Conservation (phyloP, 2,329 filamentous ascomycete genomes). For the Aspergillus clavatus region DNA sequence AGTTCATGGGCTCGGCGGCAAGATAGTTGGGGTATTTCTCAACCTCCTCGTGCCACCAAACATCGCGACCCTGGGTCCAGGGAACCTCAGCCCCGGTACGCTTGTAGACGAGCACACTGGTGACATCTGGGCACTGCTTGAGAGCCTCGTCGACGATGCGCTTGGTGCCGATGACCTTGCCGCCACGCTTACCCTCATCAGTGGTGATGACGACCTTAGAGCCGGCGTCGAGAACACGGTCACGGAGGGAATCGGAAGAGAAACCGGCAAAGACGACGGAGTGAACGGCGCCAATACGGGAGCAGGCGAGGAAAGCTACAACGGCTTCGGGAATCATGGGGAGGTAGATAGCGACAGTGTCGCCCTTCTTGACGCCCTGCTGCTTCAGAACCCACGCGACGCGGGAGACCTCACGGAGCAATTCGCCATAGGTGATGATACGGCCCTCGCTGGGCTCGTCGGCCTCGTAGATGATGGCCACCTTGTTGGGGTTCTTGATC, state of each 20-base stretch:
- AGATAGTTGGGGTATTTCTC: conserved; percentile 95
- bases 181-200: conserved; percentile 95
- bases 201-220: conserved; percentile 94
- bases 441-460: conserved; percentile 85
- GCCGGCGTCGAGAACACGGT: conserved; percentile 85
- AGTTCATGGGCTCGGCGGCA: conserved; percentile 79
- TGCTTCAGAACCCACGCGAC: conserved; percentile 84
- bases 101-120: conserved; percentile 84
- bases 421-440: conserved; percentile 86
- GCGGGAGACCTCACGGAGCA: conserved; percentile 84
- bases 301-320: conserved; percentile 83
- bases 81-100: conserved; percentile 90
- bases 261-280: conserved; percentile 98
- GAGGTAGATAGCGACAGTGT: conserved; percentile 94
- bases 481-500: conserved; percentile 85
- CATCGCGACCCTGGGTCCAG: conserved; percentile 81
- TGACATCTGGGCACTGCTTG: conserved; percentile 89
- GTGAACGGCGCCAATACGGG: conserved; percentile 90
- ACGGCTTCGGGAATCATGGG: conserved; percentile 98
- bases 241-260: conserved; percentile 90
- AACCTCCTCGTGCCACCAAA: conserved; percentile 98
- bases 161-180: conserved; percentile 96
- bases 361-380: conserved; percentile 94
- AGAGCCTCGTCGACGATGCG: conserved; percentile 98
- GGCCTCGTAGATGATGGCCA: conserved; percentile 98